Evolutionary conservation across 2,329 filamentous ascomycete genomes (phyloP), one percentile per base, ranked within the genome.

Genomic region (Penicillium griseofulvum): DNA sequence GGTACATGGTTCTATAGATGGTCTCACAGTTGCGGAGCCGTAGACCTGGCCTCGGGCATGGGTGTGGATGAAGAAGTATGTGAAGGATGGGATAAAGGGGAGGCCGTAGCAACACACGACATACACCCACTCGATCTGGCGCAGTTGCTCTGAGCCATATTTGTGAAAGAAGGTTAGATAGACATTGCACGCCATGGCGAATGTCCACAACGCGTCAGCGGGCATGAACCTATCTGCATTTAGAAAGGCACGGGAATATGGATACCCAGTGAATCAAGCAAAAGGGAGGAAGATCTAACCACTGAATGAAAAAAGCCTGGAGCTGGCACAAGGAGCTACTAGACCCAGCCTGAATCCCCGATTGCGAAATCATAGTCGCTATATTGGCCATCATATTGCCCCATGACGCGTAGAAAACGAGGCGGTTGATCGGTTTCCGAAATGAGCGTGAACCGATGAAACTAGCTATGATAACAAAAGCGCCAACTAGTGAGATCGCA

Each of bases 141-240:
- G 84, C 12, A 94, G 76, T 49, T 82, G 80, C 4, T 79, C 73
- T 1, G 86, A 83, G 55, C 87, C 84, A 63, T 86, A 92, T 59
- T 87, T 88, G 65, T 79, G 80, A 71, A 91, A 91, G 66, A 94
- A 91, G 0, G 89, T 91, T 14, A 93, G 74, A 69, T 90, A 90
- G 49, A 94, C 89, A 68, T 94, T 95, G 62, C 86, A 80, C 1
- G 90, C 88, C 90, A 95, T 94, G 49, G 87, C 85, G 56, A 92
- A 78, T 1, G 87, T 88, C 89, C 87, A 92, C 43, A 88, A 79
- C 1, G 87, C 84, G 75, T 91, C 88, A 7, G 88, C 87, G 1
- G 86, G 86, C 80, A 90, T 84, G 69, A 91, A 91, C 86, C 87
- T 91, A 46, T 12, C 36, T 22, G 36, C 46, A 28, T 28, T 22